A percentile compares a stretch with the other conserved stretches of the same genome.
These are phyloP conservation scores for Metschnikowia dekortorum DNA, from an alignment of 805 yeast genomes.

Conservation along the genomic window DNA sequence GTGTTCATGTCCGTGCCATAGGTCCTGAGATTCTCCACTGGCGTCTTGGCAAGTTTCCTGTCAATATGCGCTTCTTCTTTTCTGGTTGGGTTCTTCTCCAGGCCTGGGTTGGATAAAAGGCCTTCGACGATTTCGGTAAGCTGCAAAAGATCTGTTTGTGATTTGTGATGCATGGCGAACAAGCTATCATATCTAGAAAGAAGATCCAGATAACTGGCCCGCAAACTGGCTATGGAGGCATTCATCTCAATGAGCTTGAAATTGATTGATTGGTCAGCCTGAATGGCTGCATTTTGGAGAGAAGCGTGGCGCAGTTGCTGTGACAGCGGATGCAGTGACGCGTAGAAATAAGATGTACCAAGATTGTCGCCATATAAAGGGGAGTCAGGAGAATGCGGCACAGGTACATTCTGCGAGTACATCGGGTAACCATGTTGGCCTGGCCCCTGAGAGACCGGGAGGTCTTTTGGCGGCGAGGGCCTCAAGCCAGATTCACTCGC, in stretches of 20 bases:
- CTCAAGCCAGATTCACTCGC: constrained; percentile 4
- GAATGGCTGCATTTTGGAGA: constrained; percentile 12
- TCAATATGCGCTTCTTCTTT: constrained; percentile 6
- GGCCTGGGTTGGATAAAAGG: constrained; percentile 4
- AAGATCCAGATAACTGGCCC: constrained; percentile 40
- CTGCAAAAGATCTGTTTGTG: constrained; percentile 51
- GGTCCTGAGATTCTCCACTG: constrained; percentile 8
- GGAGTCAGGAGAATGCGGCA: constrained; percentile 14
- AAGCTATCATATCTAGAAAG: constrained; percentile 46
- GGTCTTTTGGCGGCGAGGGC: constrained; percentile 1
- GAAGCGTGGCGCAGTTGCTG: constrained; percentile 18
- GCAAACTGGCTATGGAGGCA: constrained; percentile 32
- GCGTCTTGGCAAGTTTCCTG: constrained; percentile 9
- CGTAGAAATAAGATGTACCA: constrained; percentile 11
- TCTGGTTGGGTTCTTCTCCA: background rate
- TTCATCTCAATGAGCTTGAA: constrained; percentile 34
- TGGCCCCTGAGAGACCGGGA: constrained; percentile 3
- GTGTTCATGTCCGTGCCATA: constrained; percentile 8
- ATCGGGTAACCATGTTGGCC: constrained; percentile 10
- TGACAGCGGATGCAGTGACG: constrained; percentile 13
- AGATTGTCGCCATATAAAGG: constrained; percentile 8
- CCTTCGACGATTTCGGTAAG: constrained; percentile 45
- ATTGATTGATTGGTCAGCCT: constrained; percentile 18
- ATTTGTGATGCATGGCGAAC: constrained; percentile 43
- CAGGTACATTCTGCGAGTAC: constrained; percentile 8